Conservation (phyloP, 164 flowering plant species). For the Kalanchoe fedtschenkoi region DNA sequence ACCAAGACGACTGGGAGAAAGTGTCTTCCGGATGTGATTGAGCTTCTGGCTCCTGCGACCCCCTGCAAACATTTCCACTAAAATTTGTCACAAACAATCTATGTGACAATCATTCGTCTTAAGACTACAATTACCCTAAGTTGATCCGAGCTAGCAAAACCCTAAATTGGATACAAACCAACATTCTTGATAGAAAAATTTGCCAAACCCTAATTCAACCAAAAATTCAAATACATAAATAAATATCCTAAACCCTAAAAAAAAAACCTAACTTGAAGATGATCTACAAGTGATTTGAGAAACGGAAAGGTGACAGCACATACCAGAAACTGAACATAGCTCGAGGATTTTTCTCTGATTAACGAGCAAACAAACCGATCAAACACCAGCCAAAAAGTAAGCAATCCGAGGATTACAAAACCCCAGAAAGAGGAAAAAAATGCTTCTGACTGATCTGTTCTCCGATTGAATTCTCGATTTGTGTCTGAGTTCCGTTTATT, state of each 20-base stretch:
- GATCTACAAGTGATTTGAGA: neutral
- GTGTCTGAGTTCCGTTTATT: no score
- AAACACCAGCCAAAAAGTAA: neutral
- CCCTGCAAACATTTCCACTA: constrained; percentile 33
- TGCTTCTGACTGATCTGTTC: neutral
- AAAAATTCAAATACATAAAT: no score
- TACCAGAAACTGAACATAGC: constrained; percentile 41
- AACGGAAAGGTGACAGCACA: neutral
- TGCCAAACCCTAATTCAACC: no score
- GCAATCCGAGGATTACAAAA: neutral
- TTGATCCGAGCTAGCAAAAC: neutral
- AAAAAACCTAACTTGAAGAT: no score
- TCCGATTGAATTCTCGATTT: neutral
- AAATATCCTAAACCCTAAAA: no score
- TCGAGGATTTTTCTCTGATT: constrained; percentile 4
- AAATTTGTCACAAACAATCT: neutral
- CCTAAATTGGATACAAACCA: neutral
- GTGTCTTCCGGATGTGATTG: constrained; percentile 40
- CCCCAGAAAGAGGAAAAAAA: neutral
- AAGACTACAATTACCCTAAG: neutral
- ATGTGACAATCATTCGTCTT: neutral
- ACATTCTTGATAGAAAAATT: neutral
- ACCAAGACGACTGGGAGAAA: constrained; percentile 46
- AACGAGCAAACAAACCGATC: neutral
- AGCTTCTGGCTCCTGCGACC: constrained; percentile 60